These are phyloP conservation scores for Crithidia acanthocephali DNA, from an alignment of 208 protist genomes.

Conservation along the genomic window DNA sequence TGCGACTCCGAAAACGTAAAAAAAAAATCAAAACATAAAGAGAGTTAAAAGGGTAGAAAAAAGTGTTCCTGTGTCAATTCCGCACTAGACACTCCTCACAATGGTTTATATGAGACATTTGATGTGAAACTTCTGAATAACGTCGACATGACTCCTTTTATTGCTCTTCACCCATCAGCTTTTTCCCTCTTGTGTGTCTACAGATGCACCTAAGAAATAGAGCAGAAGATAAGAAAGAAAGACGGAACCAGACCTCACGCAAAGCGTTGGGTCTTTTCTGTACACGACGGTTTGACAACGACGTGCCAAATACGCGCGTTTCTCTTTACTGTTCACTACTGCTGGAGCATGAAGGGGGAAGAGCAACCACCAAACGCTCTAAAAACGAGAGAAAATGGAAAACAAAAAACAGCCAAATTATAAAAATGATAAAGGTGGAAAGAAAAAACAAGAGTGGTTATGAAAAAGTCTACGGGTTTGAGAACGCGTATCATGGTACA, in stretches of 20 bases:
- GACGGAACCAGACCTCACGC: neutral
- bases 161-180: neutral
- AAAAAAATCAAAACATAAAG: too few species aligned
- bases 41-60: neutral
- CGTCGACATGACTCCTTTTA: neutral
- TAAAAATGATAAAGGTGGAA: constrained; percentile 8
- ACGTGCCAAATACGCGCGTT: neutral
- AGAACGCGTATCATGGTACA: neutral
- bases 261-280: neutral
- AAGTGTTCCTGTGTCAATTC: too few species aligned
- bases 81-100: neutral
- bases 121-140: too few species aligned
- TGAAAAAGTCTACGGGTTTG: constrained; percentile 7
- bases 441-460: constrained; percentile 20
- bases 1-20: too few species aligned
- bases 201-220: too few species aligned
- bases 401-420: neutral
- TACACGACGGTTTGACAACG: neutral
- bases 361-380: neutral
- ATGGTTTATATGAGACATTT: too few species aligned
- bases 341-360: neutral
- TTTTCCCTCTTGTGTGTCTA: too few species aligned
- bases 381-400: too few species aligned
- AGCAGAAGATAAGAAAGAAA: neutral
- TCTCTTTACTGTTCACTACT: neutral